These are phyloP conservation scores for Aureoboletus auriporus DNA, from an alignment of 768 basidiomycete species.

Conservation along the genomic window DNA sequence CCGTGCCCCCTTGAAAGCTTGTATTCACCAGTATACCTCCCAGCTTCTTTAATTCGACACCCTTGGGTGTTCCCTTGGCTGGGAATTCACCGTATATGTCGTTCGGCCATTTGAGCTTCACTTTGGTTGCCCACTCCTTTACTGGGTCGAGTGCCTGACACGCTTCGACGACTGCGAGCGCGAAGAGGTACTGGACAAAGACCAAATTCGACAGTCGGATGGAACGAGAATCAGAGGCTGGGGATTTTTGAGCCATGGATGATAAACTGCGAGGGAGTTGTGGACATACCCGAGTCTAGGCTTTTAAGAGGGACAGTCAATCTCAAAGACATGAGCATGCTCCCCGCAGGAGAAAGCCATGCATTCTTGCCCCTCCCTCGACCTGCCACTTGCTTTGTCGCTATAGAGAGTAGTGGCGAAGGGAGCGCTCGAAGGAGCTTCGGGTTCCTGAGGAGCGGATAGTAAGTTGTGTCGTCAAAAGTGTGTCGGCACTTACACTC, in stretches of 20 bases:
- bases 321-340: constrained; percentile 60
- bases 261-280: neutral
- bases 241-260: neutral
- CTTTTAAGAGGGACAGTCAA: constrained; percentile 19
- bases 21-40: constrained; percentile 93
- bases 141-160: constrained; percentile 57
- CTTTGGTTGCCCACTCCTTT: constrained; percentile 42
- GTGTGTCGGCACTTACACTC: constrained; percentile 22
- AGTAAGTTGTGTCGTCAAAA: neutral
- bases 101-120: constrained; percentile 95
- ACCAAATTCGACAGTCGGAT: constrained; percentile 59
- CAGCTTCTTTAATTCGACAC: constrained; percentile 63
- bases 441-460: constrained; percentile 60
- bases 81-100: constrained; percentile 79
- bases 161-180: constrained; percentile 84
- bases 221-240: constrained; percentile 5
- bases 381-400: constrained; percentile 83
- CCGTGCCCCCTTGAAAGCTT: constrained; percentile 66
- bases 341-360: constrained; percentile 91
- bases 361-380: constrained; percentile 84
- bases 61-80: constrained; percentile 24
- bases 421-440: constrained; percentile 64
- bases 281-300: constrained; percentile 3
- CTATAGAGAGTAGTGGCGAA: constrained; percentile 75
- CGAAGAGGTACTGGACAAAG: constrained; percentile 91